Evolutionary conservation across 768 basidiomycete genomes (phyloP), one percentile per base, ranked within the genome.

Genomic region (Dacryopinax spathularia): DNA sequence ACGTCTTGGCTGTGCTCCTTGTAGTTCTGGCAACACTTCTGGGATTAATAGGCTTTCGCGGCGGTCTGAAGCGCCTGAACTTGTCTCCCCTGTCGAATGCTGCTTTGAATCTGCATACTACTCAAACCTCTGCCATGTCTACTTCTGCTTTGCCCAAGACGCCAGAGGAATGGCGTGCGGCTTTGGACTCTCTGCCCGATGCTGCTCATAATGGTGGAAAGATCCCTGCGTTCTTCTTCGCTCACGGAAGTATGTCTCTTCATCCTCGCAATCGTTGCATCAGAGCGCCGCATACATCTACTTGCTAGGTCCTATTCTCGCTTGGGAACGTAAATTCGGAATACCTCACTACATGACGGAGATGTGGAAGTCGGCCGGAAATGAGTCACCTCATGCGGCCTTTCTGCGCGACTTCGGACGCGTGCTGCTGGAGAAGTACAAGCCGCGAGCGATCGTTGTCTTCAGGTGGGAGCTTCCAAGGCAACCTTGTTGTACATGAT

Each of bases 141-240:
- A 18, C n/a, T n/a, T n/a, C n/a, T n/a, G n/a, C 60, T 15, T 60
- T 60, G 22, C 31, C 60, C 12, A 60, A 33, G 31, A 33, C 31
- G 7, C 12, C 15, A 9, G 31, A 60, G 29, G 66, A 70, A 33
- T 72, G 71, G 71, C 44, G 34, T 12, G 22, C 18, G 0, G 67
- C 69, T 20, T 64, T 72, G 15, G 65, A 60, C 3, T 43, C 33
- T 2, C 48, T 72, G 0, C 71, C 71, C 0, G 60, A 65, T 6
- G 63, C 68, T 5, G 65, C 65, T 1, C 33, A 67, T 6, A 67
- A 66, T 16, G 63, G 64, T 1, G 69, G 66, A 1, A 62, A 61
- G 15, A 86, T 89, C 22, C 88, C 88, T 0, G 76, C 82, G 0
- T 86, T 91, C 76, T 91, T 87, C 78, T 87, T 89, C 66, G 84